Conservation (phyloP, 768 basidiomycete species). For the Mycena floridula region DNA sequence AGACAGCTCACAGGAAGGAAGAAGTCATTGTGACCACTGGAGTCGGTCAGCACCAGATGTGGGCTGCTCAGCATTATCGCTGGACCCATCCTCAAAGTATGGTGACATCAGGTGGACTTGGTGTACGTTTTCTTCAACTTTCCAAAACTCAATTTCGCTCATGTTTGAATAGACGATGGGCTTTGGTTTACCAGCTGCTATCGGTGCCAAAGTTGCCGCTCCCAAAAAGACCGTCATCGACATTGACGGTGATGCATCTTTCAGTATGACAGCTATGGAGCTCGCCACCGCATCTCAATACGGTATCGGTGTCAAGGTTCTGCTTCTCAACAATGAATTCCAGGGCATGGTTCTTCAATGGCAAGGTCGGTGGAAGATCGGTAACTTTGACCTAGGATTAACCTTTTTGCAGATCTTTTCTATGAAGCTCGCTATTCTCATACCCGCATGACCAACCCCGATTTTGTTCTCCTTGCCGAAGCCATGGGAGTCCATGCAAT, state of each 20-base stretch:
- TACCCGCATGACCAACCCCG: conserved; percentile 91
- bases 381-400: neutral
- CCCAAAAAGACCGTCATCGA: conserved; percentile 93
- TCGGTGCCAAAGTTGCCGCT: conserved; percentile 95
- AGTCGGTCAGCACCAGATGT: conserved; percentile 99
- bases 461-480: conserved; percentile 85
- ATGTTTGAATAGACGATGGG: conserved; percentile 79
- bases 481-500: conserved; percentile 93
- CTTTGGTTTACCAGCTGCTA: conserved; percentile 89
- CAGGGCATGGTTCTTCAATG: conserved; percentile 99
- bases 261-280: conserved; percentile 99
- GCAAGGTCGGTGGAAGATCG: too few species aligned
- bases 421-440: conserved; percentile 97
- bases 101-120: conserved; percentile 93
- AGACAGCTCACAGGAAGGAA: conserved; percentile 76
- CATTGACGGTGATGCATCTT: conserved; percentile 96
- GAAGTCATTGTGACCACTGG: conserved; percentile 88
- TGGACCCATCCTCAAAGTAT: conserved; percentile 85
- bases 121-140: conserved; percentile 48
- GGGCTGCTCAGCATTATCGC: conserved; percentile 92
- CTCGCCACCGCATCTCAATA: conserved; percentile 89
- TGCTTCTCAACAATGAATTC: conserved; percentile 94
- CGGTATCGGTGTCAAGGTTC: conserved; percentile 90
- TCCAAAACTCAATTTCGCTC: conserved; percentile 4
- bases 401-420: conserved; percentile 66